phyloP scores from a whole-genome alignment of 192 early-diverging fungal species.

The Umbelopsis isabellina region DNA sequence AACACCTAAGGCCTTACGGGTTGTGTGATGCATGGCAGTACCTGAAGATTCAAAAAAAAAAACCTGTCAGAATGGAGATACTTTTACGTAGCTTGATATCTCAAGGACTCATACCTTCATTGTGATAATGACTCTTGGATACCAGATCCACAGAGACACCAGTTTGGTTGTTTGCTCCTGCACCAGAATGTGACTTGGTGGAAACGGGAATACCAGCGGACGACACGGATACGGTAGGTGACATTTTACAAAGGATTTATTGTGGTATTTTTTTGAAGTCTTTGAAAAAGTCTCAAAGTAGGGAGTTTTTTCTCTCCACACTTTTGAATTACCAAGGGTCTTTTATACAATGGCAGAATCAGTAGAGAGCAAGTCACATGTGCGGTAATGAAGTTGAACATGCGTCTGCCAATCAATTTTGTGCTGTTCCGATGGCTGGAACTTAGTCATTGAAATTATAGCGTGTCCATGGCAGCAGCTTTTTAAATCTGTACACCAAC shows the following conservation, averaged over 20 bases:
- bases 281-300: neutral
- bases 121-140: slow-evolving; percentile 19
- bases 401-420: slow-evolving; percentile 10
- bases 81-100: neutral
- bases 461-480: too few relatives aligned
- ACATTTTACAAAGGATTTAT: neutral
- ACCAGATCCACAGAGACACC: neutral
- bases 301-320: neutral
- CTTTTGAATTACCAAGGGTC: neutral
- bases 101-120: neutral
- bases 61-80: neutral
- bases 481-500: too few relatives aligned
- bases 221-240: slow-evolving; percentile 2
- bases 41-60: slow-evolving; percentile 44
- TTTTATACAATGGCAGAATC: slow-evolving; percentile 1
- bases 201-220: neutral
- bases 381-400: neutral
- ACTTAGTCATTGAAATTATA: slow-evolving; percentile 19
- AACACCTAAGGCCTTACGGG: slow-evolving; percentile 63
- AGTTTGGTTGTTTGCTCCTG: neutral
- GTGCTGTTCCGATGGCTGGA: neutral
- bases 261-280: neutral
- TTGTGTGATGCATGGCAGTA: slow-evolving; percentile 52
- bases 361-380: slow-evolving; percentile 16
- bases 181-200: neutral